Conservation (phyloP, 108 stramenopile species). For the Thalassiosira profunda region DNA sequence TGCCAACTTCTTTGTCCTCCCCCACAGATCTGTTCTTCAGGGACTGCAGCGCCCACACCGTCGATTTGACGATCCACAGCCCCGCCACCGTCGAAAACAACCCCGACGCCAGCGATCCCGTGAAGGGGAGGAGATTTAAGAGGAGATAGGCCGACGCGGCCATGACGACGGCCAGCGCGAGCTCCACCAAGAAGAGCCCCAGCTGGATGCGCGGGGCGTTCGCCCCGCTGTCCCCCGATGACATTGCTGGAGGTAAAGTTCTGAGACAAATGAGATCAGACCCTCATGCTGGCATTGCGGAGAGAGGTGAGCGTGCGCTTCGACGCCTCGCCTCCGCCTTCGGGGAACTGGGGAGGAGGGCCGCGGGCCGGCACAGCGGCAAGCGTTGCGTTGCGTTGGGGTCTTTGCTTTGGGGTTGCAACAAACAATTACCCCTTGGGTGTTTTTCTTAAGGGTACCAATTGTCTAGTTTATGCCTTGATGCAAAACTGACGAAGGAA, state of each 20-base stretch:
- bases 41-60: not conserved
- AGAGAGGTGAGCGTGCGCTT: no score
- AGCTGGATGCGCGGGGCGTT: slow-evolving; percentile 1
- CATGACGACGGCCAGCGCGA: slow-evolving; percentile 13
- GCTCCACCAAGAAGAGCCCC: slow-evolving; percentile 25
- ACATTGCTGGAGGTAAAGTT: not conserved
- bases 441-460: no score
- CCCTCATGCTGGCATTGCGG: not conserved
- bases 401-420: no score
- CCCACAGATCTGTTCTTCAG: slow-evolving; percentile 5
- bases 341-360: no score
- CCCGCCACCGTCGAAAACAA: slow-evolving; percentile 18
- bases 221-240: not conserved
- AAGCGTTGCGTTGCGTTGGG: no score
- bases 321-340: no score
- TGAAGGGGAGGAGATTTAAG: slow-evolving; percentile 3
- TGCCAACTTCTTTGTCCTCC: not conserved
- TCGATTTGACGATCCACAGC: slow-evolving; percentile 17
- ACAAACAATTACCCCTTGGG: no score
- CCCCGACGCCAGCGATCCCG: slow-evolving; percentile 4
- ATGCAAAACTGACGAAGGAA: no score
- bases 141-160: not conserved
- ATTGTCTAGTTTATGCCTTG: no score
- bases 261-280: not conserved
- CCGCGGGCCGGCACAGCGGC: no score